A percentile compares a stretch with the other conserved stretches of the same genome.
These are phyloP conservation scores for Didymella pomorum DNA, from an alignment of 2,329 filamentous ascomycete species.

Conservation along the genomic window DNA sequence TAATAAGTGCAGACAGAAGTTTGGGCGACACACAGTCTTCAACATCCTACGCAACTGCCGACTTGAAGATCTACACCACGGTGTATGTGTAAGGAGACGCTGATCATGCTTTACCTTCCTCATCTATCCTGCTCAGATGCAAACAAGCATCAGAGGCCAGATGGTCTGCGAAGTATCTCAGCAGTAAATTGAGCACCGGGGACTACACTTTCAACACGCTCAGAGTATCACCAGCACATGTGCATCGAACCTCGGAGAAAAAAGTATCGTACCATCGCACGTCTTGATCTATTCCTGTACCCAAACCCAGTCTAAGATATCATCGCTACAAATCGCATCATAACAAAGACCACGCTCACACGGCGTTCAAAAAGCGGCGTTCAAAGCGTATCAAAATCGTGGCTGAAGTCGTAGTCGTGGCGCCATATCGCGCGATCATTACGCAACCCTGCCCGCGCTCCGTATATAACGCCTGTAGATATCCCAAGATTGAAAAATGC, in stretches of 20 bases:
- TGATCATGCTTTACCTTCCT: too few species aligned
- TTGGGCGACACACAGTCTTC: too few species aligned
- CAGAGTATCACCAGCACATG: neutral
- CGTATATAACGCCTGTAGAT: conserved; percentile 17
- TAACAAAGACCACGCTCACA: conserved; percentile 3
- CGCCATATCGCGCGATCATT: conserved; percentile 24
- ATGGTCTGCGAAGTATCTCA: too few species aligned
- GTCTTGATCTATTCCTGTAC: conserved; percentile 19
- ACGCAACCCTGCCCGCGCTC: conserved; percentile 14
- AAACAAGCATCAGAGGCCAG: too few species aligned
- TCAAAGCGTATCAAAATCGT: conserved; percentile 19
- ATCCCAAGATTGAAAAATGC: neutral
- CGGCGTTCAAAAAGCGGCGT: conserved; percentile 5
- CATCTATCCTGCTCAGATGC: too few species aligned
- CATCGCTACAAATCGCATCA: conserved; percentile 22
- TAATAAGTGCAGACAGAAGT: too few species aligned
- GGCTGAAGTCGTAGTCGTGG: conserved; percentile 21
- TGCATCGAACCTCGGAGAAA: neutral
- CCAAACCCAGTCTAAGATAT: conserved; percentile 18
- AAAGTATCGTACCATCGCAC: conserved; percentile 12
- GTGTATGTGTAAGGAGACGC: too few species aligned
- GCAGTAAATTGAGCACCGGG: neutral
- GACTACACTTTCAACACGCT: too few species aligned
- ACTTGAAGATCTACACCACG: too few species aligned
- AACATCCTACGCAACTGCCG: too few species aligned